Evolutionary conservation across 2,329 filamentous ascomycete genomes (phyloP).

Genomic region (Penicillium sp.): DNA sequence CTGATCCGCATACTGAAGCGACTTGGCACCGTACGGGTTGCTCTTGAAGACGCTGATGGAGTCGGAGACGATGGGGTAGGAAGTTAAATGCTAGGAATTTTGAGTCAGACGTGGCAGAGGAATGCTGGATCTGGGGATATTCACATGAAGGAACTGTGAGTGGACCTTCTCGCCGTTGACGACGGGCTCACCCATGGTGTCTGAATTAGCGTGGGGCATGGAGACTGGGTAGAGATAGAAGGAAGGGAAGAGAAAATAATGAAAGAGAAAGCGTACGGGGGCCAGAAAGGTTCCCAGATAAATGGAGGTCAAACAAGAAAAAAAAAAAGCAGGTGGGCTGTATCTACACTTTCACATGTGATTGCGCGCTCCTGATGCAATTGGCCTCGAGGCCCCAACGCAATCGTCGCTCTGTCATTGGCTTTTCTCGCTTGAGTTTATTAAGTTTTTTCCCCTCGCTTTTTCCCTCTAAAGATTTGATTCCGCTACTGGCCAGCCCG

Average conservation of each 20-base stretch:
- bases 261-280: neutral
- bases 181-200: conserved; percentile 43
- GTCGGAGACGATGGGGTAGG: conserved; percentile 78
- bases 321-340: conserved; percentile 10
- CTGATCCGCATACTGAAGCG: conserved; percentile 66
- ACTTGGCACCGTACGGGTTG: conserved; percentile 78
- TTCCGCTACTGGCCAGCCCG: neutral
- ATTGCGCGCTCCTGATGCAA: conserved; percentile 21
- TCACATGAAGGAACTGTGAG: conserved; percentile 44
- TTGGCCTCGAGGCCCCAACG: conserved; percentile 17
- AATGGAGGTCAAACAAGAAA: conserved; percentile 6
- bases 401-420: conserved; percentile 18
- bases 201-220: conserved; percentile 48
- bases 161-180: conserved; percentile 48
- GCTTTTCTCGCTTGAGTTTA: conserved; percentile 4
- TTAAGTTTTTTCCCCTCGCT: conserved; percentile 5
- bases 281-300: too few species aligned
- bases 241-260: conserved; percentile 3
- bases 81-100: conserved; percentile 66
- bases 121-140: conserved; percentile 17
- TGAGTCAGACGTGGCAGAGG: neutral
- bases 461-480: conserved; percentile 2
- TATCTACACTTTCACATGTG: conserved; percentile 23
- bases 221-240: conserved; percentile 3
- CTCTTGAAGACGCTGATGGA: conserved; percentile 70